phyloP scores from a whole-genome alignment of 148 eudicot genomes.

The Fagopyrum esculentum region DNA sequence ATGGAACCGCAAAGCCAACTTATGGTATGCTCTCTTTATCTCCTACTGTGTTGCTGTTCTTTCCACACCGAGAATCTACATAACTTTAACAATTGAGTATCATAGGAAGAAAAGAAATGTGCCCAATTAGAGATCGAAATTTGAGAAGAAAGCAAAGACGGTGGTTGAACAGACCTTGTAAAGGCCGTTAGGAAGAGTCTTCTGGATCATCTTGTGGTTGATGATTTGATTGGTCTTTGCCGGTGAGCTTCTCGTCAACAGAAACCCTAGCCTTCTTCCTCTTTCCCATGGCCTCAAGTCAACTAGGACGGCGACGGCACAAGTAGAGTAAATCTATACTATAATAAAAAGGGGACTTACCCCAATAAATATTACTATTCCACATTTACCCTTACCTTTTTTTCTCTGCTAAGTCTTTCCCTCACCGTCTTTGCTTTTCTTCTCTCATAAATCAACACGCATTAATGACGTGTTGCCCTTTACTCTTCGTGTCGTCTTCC shows the following conservation, averaged over 20 bases:
- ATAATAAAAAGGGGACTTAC: too few species aligned
- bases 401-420: too few species aligned
- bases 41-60: conserved; percentile 73
- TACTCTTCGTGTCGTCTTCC: too few species aligned
- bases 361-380: too few species aligned
- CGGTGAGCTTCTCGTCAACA: not conserved
- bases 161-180: not conserved
- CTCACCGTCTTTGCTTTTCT: too few species aligned
- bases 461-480: too few species aligned
- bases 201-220: not conserved
- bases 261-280: conserved; percentile 11
- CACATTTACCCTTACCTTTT: too few species aligned
- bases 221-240: not conserved
- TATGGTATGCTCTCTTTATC: conserved; percentile 84
- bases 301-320: too few species aligned
- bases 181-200: not conserved
- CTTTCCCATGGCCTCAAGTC: conserved; percentile 11
- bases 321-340: too few species aligned
- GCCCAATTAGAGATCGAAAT: not conserved
- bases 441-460: too few species aligned
- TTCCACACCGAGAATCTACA: conserved; percentile 80
- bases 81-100: not conserved
- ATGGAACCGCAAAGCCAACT: conserved; percentile 83
- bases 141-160: not conserved
- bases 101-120: not conserved